These are phyloP conservation scores for Knufia fluminis DNA, from an alignment of 2,329 filamentous ascomycete species.

Conservation along the genomic window DNA sequence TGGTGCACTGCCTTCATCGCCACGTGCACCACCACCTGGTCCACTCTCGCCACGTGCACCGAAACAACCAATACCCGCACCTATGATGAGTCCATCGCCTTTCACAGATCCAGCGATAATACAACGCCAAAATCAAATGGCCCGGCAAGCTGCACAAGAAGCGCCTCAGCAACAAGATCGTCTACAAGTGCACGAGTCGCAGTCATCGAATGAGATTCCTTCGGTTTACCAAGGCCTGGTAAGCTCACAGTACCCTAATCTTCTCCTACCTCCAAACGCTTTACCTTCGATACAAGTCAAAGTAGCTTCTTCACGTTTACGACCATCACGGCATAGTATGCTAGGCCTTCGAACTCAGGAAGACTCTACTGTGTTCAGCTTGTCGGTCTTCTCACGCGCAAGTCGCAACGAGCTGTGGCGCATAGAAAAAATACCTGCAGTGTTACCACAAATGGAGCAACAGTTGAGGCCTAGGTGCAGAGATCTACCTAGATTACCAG, in stretches of 20 bases:
- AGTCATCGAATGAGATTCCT: constrained; percentile 13
- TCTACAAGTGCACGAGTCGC: constrained; percentile 14
- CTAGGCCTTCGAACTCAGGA: constrained; percentile 70
- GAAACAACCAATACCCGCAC: constrained; percentile 63
- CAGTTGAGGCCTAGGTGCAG: constrained; percentile 64
- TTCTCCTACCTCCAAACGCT: constrained; percentile 79
- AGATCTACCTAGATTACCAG: constrained; percentile 69
- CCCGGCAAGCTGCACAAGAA: constrained; percentile 25
- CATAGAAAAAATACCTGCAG: constrained; percentile 80
- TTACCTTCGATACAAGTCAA: constrained; percentile 75
- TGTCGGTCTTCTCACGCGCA: constrained; percentile 72
- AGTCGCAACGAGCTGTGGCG: constrained; percentile 78
- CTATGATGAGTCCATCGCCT: constrained; percentile 53
- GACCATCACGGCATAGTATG: constrained; percentile 78
- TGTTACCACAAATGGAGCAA: constrained; percentile 72
- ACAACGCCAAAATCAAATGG: constrained; percentile 26
- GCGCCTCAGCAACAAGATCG: constrained; percentile 11
- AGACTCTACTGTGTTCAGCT: constrained; percentile 87
- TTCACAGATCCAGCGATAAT: constrained; percentile 15
- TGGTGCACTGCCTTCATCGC: constrained; percentile 59
- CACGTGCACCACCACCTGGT: constrained; percentile 43
- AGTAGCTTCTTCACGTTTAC: constrained; percentile 90
- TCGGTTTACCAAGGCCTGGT: constrained; percentile 65
- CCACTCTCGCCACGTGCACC: constrained; percentile 65
- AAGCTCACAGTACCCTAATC: constrained; percentile 76